Conservation (phyloP, 23 red algal species). For the Gracilaria gracilis region DNA sequence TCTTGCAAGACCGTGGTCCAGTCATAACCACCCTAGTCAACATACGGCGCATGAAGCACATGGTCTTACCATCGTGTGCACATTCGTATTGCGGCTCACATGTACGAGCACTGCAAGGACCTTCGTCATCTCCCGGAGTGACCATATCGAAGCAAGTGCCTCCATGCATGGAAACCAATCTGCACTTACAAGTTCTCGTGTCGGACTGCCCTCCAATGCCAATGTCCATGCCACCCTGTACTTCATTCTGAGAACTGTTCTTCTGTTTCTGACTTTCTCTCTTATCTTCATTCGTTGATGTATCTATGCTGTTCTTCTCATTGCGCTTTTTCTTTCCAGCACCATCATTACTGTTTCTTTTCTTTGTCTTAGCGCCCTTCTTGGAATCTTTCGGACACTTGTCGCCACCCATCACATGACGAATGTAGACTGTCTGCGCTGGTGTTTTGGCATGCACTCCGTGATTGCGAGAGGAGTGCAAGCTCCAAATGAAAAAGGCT, state of each 20-base stretch:
- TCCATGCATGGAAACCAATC: neutral
- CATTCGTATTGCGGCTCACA: conserved; percentile 18
- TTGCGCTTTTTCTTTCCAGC: neutral
- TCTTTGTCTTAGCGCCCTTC: neutral
- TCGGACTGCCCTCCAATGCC: neutral
- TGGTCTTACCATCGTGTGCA: conserved; percentile 1
- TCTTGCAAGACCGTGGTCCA: conserved; percentile 6
- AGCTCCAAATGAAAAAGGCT: neutral
- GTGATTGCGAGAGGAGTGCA: neutral
- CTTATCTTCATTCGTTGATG: neutral
- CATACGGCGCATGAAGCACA: conserved; percentile 9
- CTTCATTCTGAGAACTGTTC: neutral
- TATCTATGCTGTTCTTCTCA: neutral
- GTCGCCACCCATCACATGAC: conserved; percentile 17
- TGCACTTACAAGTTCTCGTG: neutral
- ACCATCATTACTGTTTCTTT: neutral
- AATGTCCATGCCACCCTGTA: neutral
- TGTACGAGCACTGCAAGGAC: neutral
- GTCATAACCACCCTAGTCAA: neutral
- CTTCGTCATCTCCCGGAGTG: neutral
- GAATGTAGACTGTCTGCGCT: conserved; percentile 11
- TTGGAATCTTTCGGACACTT: neutral
- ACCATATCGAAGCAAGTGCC: conserved; percentile 27
- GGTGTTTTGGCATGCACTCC: neutral
- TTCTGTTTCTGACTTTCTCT: neutral